A percentile compares a stretch with the other conserved stretches of the same genome.
Conservation (phyloP, 2,329 filamentous ascomycete genomes). For the Aspergillus sp. region DNA sequence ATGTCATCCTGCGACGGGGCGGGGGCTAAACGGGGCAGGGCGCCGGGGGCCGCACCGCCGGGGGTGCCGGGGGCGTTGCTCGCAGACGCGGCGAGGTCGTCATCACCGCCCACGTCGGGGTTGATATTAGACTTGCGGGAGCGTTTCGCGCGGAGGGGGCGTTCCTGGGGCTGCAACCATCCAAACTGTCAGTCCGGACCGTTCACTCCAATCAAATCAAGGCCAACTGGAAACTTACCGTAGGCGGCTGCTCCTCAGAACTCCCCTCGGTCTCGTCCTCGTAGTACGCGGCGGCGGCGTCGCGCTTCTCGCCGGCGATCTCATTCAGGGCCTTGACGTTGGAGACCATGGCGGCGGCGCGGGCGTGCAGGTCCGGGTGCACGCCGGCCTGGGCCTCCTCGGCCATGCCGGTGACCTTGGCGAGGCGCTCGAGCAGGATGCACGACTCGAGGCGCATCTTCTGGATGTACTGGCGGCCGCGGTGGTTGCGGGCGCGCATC, state of each 20-base stretch:
- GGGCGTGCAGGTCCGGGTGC: constrained; percentile 37
- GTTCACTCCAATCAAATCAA: background rate
- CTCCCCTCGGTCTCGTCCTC: constrained; percentile 46
- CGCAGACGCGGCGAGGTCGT: constrained; percentile 19
- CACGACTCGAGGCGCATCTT: constrained; percentile 72
- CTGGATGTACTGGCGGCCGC: constrained; percentile 80
- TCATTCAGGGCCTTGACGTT: constrained; percentile 25
- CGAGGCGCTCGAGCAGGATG: constrained; percentile 42
- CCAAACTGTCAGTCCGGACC: too few relatives aligned
- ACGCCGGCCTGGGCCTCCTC: constrained; percentile 36
- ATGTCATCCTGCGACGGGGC: constrained; percentile 38
- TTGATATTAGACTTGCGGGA: constrained; percentile 38
- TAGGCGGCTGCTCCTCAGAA: constrained; percentile 44
- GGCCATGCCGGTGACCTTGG: constrained; percentile 42
- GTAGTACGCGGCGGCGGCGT: constrained; percentile 28
- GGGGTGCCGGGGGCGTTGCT: constrained; percentile 21
- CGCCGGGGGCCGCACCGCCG: constrained; percentile 16
- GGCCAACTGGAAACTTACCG: constrained; percentile 24
- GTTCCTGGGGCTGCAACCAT: constrained; percentile 43
- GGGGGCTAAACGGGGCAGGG: constrained; percentile 35
- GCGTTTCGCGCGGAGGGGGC: constrained; percentile 45
- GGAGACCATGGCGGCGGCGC: constrained; percentile 33
- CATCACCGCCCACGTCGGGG: constrained; percentile 24
- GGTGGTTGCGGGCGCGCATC: constrained; percentile 72
- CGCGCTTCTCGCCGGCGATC: constrained; percentile 13